Base-by-base conservation (phyloP, 2,329 filamentous ascomycete genomes). In the Blastomyces emzantsi region DNA sequence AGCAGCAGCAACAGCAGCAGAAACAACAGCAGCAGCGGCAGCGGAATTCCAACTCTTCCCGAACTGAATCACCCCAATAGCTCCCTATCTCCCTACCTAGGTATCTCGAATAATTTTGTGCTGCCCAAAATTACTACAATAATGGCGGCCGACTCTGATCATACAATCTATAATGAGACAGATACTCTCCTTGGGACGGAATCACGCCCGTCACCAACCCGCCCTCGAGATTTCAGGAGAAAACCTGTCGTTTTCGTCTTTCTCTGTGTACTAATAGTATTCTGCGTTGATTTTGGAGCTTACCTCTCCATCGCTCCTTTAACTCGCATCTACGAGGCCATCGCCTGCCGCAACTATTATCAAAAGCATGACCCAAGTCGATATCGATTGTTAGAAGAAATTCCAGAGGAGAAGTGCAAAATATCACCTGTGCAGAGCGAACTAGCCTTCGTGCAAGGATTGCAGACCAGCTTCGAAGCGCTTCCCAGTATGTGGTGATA, bases 361-460 rank as follows among this genome's bases (percentile, higher is more conserved):
- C 61, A 72, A 45, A 67, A 71, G 39, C 69, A 75, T 57, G 78
- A 82, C 63, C 74, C 78, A 22, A 74, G 72, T n/a, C 72, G 77
- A 64, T 79, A 82, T 66, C 72, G 70, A 1, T 64, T 68, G 9
- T 71, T 77, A 64, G 78, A 79, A 15, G 72, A 74, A 30, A 76
- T 83, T 19, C 71, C 75, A 0, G 81, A 83, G 72, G 71, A 74
- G n/a, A 67, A 79, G 66, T 83, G 81, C 69, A 83, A 83, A 71
- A 70, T 78, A n/a, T 75, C 77, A 41, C 73, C 73, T 52, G 75
- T 83, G 25, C 80, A 82, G 67, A 74, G 79, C 57, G 76, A 79
- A 68, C 66, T 82, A 67, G 80, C 80, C 0, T 77, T 78, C 62
- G 77, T 83, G 15, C 80, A 81, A 66, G 80, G 79, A 1, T 80